Conservation (phyloP, 2,329 filamentous ascomycete species). For the Penicillium sp. region DNA sequence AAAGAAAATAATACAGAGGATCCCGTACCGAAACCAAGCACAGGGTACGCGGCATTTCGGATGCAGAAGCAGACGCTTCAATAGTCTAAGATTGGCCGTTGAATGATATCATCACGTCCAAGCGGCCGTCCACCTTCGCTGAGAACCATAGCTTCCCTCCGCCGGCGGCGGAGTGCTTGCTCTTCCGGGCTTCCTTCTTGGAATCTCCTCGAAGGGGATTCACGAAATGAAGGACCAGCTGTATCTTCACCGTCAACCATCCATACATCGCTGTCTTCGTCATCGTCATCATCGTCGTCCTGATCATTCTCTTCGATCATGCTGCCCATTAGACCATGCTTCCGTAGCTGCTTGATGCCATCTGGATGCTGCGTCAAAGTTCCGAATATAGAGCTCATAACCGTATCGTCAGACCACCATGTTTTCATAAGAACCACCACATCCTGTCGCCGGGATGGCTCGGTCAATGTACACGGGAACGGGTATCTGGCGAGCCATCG, state of each 20-base stretch:
- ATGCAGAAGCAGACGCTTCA: background rate
- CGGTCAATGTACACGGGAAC: conserved; percentile 55
- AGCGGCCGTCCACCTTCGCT: conserved; percentile 77
- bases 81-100: conserved; percentile 45
- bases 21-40: background rate
- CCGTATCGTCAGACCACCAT: conserved; percentile 40
- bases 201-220: conserved; percentile 28
- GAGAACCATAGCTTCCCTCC: conserved; percentile 84
- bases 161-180: conserved; percentile 65
- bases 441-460: conserved; percentile 44
- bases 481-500: conserved; percentile 70
- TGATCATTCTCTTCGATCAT: conserved; percentile 49
- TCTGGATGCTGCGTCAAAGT: conserved; percentile 36
- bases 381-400: conserved; percentile 43
- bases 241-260: conserved; percentile 53
- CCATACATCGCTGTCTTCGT: conserved; percentile 47
- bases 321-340: conserved; percentile 41
- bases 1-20: conserved; percentile 1
- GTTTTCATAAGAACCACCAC: conserved; percentile 40
- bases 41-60: background rate
- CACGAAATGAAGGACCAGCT: conserved; percentile 36
- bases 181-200: conserved; percentile 46
- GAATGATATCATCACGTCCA: conserved; percentile 71
- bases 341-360: conserved; percentile 40
- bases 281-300: conserved; percentile 42